Evolutionary conservation across 108 stramenopile genomes (phyloP), one percentile per base, ranked within the genome.

Genomic region (Heterococcus sp.): DNA sequence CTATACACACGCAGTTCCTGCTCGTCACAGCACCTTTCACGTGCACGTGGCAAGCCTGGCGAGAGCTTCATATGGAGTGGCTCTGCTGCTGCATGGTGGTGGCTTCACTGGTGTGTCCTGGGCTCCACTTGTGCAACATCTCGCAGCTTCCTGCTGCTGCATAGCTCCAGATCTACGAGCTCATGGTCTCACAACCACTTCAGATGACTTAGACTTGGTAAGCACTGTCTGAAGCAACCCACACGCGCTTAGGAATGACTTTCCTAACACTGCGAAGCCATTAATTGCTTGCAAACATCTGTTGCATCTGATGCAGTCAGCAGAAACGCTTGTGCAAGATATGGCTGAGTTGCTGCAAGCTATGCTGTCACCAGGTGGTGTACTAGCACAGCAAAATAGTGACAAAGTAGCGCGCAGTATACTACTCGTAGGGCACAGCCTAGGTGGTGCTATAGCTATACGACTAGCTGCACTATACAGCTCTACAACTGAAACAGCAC

Each of bases 71-170:
- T n/a, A n/a, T n/a, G n/a, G 2, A 1, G 3, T 68, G 5, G n/a
- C 11, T 8, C 34, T 2, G 32, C 39, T 63, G 29, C 40, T 63
- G 27, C 1, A 28, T 31, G 38, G 0, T 2, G 38, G 63, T 2
- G 79, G 79, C 30, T 81, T 81, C 35, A 81, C 79, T 1, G 79
- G 79, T 34, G 73, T 81, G 79, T 81, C 79, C 0, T 81, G 79
- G 79, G 79, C 79, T 8, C 70, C 72, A 0, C 71, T 71, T 36
- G 72, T 72, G 34, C 38, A 26, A 66, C 28, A 71, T 38, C 71
- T 71, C 68, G 64, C 66, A 66, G 37, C 32, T 28, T 35, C 38
- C 27, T 73, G 72, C 38, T 81, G 79, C 71, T 33, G 72, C 14
- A 3, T 81, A 31, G 79, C 79, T 14, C 79, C 72, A 21, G 79